These are phyloP conservation scores for Ascoidea rubescens DNA, from an alignment of 805 yeast species.

Conservation along the genomic window DNA sequence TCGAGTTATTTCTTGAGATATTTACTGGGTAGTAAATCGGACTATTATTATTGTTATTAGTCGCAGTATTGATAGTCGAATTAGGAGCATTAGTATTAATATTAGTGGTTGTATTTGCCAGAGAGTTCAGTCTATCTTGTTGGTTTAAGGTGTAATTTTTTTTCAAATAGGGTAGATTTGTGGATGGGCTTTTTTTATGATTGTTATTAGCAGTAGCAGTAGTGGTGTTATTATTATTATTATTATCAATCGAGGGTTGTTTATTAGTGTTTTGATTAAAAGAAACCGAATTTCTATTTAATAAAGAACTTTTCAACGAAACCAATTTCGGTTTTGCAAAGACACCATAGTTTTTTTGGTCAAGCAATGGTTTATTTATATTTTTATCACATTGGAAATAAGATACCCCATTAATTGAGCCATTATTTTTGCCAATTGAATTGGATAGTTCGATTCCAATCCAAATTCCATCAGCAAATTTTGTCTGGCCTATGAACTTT, in stretches of 20 bases:
- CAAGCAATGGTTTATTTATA: background rate
- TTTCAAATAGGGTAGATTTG: background rate
- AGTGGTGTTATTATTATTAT: too few relatives aligned
- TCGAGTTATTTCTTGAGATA: background rate
- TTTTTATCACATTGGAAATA: conserved; percentile 43
- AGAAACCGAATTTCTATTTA: too few relatives aligned
- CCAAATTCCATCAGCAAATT: conserved; percentile 30
- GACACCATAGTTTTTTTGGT: background rate
- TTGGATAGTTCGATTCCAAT: conserved; percentile 77
- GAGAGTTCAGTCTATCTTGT: background rate
- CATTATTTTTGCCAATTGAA: conserved; percentile 80
- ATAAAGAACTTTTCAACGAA: background rate
- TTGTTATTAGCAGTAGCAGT: too few relatives aligned
- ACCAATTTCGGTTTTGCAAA: background rate
- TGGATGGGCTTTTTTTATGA: background rate
- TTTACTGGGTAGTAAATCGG: too few relatives aligned
- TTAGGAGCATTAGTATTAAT: background rate
- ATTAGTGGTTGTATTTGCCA: background rate
- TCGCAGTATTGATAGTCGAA: background rate
- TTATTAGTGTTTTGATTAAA: too few relatives aligned
- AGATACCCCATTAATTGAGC: conserved; percentile 44
- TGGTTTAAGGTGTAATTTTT: background rate
- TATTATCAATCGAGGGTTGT: too few relatives aligned
- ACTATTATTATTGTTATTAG: too few relatives aligned
- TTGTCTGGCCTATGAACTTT: background rate